Percentiles rank a stretch among this genome's conserved stretches.
Evolutionary conservation across 768 basidiomycete species (phyloP).

Genomic region (Tulasnella sp.): DNA sequence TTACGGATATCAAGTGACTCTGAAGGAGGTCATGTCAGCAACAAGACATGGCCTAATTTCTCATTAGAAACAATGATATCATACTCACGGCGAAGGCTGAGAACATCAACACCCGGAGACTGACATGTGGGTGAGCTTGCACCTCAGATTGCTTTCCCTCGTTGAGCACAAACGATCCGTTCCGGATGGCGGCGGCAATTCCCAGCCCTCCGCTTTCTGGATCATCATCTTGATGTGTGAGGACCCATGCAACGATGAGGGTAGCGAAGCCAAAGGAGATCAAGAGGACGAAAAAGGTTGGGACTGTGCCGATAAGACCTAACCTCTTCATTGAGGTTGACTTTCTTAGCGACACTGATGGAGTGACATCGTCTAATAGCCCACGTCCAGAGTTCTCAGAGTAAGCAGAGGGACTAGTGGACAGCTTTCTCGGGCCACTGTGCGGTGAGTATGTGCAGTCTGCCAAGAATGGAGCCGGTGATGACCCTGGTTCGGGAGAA

Average conservation of each 20-base stretch:
- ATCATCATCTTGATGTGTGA: background rate
- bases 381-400: background rate
- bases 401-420: background rate
- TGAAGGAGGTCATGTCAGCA: background rate
- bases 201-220: background rate
- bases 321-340: background rate
- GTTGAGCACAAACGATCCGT: conserved; percentile 16
- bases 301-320: background rate
- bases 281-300: conserved; percentile 10
- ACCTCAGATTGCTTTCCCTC: background rate
- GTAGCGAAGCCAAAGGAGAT: conserved; percentile 10
- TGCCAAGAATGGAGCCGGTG: background rate
- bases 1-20: conserved; percentile 18
- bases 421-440: background rate
- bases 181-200: background rate
- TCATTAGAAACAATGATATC: background rate
- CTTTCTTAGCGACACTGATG: background rate
- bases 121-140: background rate
- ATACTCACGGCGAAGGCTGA: background rate
- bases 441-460: background rate
- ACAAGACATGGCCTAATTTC: background rate
- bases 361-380: background rate
- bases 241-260: background rate
- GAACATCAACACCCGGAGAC: conserved; percentile 10
- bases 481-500: background rate